These are phyloP conservation scores for Camellia oleifera DNA, from an alignment of 179 eudicot genomes.

Conservation along the genomic window DNA sequence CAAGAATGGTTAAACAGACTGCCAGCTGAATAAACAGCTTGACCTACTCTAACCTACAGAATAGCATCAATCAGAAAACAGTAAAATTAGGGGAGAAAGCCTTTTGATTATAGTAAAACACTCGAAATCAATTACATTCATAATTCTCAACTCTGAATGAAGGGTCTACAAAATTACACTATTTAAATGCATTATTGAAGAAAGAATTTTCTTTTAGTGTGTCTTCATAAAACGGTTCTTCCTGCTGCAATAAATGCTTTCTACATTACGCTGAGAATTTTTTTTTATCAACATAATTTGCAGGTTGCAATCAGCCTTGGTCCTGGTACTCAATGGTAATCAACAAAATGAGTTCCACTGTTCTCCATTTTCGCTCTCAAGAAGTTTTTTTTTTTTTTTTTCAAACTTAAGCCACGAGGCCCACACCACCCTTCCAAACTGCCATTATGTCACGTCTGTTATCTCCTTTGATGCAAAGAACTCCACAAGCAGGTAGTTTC, in stretches of 20 bases:
- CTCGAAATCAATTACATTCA: not conserved
- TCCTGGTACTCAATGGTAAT: not conserved
- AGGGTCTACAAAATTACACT: not conserved
- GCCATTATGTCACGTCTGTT: too few relatives aligned
- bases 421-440: too few relatives aligned
- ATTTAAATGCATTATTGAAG: not conserved
- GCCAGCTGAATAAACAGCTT: slow-evolving; percentile 78
- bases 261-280: not conserved
- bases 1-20: slow-evolving; percentile 95
- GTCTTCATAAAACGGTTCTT: not conserved
- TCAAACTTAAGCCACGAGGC: too few relatives aligned
- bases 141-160: not conserved
- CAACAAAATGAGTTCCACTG: not conserved
- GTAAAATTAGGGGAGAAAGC: not conserved
- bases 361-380: too few relatives aligned
- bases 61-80: slow-evolving; percentile 14
- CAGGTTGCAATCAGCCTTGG: not conserved
- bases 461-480: too few relatives aligned
- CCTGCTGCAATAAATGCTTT: too few relatives aligned
- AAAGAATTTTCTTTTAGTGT: not conserved
- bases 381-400: too few relatives aligned
- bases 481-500: too few relatives aligned
- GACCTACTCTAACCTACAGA: slow-evolving; percentile 75
- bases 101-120: not conserved
- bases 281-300: not conserved